Evolutionary conservation across 1,284 basidiomycete species (phyloP).

Genomic region (Porogramme epimiltina): DNA sequence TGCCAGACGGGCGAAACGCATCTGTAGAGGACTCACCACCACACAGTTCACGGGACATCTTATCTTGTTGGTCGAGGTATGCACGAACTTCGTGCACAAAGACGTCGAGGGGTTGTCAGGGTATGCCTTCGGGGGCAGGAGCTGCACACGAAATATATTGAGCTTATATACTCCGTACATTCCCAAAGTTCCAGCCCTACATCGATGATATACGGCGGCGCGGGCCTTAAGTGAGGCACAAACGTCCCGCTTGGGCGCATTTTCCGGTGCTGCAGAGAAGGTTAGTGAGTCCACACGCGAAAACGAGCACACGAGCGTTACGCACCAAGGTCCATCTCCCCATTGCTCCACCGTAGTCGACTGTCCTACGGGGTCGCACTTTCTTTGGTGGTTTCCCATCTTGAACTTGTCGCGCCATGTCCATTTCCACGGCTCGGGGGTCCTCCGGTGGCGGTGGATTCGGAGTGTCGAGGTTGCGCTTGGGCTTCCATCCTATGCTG

Average conservation of each 20-base stretch:
- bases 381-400: conserved; percentile 85
- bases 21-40: conserved; percentile 56
- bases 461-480: conserved; percentile 14
- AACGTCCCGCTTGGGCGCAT: conserved; percentile 73
- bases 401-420: conserved; percentile 63
- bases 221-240: conserved; percentile 77
- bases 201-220: conserved; percentile 82
- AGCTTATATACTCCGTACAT: conserved; percentile 22
- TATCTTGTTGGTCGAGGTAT: conserved; percentile 98
- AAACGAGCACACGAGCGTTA: conserved; percentile 11
- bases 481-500: conserved; percentile 15
- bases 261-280: conserved; percentile 73
- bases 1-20: neutral
- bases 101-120: conserved; percentile 88
- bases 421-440: conserved; percentile 58
- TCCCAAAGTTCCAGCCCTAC: conserved; percentile 47
- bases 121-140: conserved; percentile 91
- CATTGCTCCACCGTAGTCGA: conserved; percentile 90
- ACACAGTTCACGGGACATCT: conserved; percentile 96
- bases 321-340: conserved; percentile 83
- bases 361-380: conserved; percentile 89
- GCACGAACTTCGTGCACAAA: conserved; percentile 93
- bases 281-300: neutral
- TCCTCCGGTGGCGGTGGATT: conserved; percentile 19
- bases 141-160: conserved; percentile 49